Conservation (phyloP, 371 early-diverging fungal genomes). For the Mortierella sp. region DNA sequence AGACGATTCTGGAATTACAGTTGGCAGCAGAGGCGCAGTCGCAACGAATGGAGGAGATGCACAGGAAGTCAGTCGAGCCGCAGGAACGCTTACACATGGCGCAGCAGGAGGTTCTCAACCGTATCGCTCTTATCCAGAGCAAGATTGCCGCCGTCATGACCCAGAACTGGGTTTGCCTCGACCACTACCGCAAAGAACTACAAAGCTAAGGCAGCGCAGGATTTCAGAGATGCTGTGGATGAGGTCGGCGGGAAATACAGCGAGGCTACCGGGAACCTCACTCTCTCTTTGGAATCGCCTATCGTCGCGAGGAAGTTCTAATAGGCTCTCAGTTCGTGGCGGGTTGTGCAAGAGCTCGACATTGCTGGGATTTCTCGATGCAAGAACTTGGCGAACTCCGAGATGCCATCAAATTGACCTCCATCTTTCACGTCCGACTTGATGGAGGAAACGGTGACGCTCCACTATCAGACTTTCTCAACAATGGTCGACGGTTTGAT, state of each 20-base stretch:
- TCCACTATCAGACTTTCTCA: not conserved
- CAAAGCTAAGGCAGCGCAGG: not conserved
- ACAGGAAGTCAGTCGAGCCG: not conserved
- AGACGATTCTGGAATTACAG: not conserved
- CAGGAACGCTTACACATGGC: not conserved
- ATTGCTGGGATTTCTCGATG: constrained; percentile 15
- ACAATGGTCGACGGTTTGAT: constrained; percentile 13
- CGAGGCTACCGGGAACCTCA: not conserved
- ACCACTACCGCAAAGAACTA: constrained; percentile 6
- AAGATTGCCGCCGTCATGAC: constrained; percentile 12
- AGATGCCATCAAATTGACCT: constrained; percentile 1
- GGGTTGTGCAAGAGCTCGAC: not conserved
- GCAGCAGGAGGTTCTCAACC: constrained; percentile 7
- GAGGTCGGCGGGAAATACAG: not conserved
- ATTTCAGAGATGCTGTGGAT: not conserved
- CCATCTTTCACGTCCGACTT: not conserved
- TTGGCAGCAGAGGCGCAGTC: not conserved
- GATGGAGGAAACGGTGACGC: not conserved
- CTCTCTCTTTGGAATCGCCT: not conserved
- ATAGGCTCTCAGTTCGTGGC: not conserved
- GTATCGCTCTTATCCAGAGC: constrained; percentile 7
- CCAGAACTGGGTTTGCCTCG: constrained; percentile 19
- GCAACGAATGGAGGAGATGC: not conserved
- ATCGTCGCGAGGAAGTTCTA: constrained; percentile 12
- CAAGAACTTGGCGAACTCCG: constrained; percentile 13